phyloP scores from a whole-genome alignment of 768 basidiomycete species.

The Ramaria sp. region DNA sequence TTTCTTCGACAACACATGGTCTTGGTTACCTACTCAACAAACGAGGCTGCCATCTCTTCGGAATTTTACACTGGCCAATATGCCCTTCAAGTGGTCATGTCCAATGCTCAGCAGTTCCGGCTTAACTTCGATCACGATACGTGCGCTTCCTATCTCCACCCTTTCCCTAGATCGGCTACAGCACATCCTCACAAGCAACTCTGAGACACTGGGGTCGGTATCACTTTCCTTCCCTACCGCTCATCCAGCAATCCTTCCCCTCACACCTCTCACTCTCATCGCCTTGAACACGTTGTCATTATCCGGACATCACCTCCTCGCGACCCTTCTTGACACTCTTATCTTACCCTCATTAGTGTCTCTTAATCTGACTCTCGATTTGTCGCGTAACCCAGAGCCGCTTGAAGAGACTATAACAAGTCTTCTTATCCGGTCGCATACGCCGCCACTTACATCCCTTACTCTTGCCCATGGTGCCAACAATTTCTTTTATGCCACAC shows the following conservation, averaged over 20 bases:
- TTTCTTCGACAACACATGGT: conserved; percentile 42
- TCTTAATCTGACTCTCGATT: conserved; percentile 58
- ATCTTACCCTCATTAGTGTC: conserved; percentile 44
- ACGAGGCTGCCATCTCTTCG: conserved; percentile 36
- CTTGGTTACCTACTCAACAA: conserved; percentile 46
- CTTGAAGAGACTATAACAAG: conserved; percentile 59
- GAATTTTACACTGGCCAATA: conserved; percentile 54
- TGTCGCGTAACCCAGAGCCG: conserved; percentile 41
- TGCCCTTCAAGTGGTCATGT: conserved; percentile 70
- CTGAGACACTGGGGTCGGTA: conserved; percentile 37
- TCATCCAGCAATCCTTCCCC: conserved; percentile 50
- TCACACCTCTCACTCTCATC: conserved; percentile 40
- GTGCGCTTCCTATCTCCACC: conserved; percentile 50
- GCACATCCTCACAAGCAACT: conserved; percentile 51
- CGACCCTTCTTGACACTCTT: conserved; percentile 50
- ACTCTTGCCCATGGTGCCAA: conserved; percentile 47
- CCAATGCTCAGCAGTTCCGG: conserved; percentile 37
- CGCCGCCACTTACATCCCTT: conserved; percentile 46
- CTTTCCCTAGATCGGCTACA: conserved; percentile 59
- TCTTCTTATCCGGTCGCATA: conserved; percentile 48
- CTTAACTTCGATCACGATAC: conserved; percentile 30
- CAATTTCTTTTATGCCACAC: conserved; percentile 19
- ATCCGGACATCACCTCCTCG: conserved; percentile 58
- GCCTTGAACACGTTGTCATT: conserved; percentile 44
- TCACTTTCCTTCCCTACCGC: conserved; percentile 53